These are phyloP conservation scores for Terana coerulea DNA, from an alignment of 768 basidiomycete genomes.

Conservation along the genomic window DNA sequence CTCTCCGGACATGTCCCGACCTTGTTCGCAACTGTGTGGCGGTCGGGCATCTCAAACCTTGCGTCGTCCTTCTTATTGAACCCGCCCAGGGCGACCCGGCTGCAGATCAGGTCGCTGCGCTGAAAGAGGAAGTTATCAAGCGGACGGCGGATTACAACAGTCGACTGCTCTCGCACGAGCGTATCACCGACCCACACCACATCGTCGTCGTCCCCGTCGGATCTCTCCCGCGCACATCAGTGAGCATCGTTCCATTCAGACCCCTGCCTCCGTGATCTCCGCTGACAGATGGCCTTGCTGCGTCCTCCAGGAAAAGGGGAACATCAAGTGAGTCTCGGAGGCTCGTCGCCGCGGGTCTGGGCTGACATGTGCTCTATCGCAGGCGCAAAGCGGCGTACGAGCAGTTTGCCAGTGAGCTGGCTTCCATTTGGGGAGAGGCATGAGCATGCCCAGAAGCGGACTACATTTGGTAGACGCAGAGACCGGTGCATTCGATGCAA, in stretches of 20 bases:
- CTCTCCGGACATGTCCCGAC: slow-evolving; percentile 24
- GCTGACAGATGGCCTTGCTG: too few relatives aligned
- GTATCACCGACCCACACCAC: slow-evolving; percentile 19
- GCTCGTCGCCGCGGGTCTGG: not conserved
- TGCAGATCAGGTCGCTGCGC: slow-evolving; percentile 2
- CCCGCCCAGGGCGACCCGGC: slow-evolving; percentile 9
- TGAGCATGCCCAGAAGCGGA: too few relatives aligned
- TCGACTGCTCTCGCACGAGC: slow-evolving; percentile 26
- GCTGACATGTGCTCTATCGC: not conserved
- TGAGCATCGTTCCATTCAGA: not conserved
- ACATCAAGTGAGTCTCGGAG: slow-evolving; percentile 6
- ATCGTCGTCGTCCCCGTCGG: slow-evolving; percentile 20
- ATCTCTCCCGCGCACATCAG: slow-evolving; percentile 15
- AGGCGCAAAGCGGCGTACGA: slow-evolving; percentile 16
- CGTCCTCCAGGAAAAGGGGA: slow-evolving; percentile 13
- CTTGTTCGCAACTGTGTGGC: slow-evolving; percentile 29
- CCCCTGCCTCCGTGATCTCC: not conserved
- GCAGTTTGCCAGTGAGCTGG: slow-evolving; percentile 3
- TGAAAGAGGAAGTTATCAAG: slow-evolving; percentile 23
- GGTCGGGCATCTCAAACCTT: slow-evolving; percentile 30
- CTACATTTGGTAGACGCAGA: too few relatives aligned
- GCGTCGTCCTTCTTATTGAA: slow-evolving; percentile 29
- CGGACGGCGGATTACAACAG: slow-evolving; percentile 25
- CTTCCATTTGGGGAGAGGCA: not conserved
- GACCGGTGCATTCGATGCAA: too few relatives aligned